These are phyloP conservation scores for Diaporthe aspalathi DNA, from an alignment of 2,329 filamentous ascomycete species.

Conservation along the genomic window DNA sequence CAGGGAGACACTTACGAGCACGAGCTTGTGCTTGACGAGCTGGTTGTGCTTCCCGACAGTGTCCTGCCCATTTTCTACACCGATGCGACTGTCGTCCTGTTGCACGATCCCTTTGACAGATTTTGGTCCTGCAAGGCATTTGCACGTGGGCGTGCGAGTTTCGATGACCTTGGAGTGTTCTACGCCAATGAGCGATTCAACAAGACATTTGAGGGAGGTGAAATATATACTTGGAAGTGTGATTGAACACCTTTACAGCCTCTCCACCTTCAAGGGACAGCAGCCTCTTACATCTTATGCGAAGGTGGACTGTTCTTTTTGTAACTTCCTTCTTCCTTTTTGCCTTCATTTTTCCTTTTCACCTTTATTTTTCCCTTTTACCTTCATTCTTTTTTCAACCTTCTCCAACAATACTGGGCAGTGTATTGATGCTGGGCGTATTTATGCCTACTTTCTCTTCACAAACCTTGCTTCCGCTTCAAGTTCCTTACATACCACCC, in stretches of 20 bases:
- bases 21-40: constrained; percentile 11
- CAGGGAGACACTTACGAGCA: constrained; percentile 10
- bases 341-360: too few relatives aligned
- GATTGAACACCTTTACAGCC: background rate
- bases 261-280: background rate
- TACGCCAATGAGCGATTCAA: background rate
- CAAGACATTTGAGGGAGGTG: constrained; percentile 15
- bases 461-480: too few relatives aligned
- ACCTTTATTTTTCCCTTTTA: too few relatives aligned
- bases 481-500: background rate
- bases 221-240: background rate
- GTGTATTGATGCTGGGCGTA: too few relatives aligned
- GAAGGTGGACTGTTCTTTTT: too few relatives aligned
- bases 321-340: too few relatives aligned
- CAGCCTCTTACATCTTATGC: background rate
- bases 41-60: background rate
- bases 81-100: background rate
- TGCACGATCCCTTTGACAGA: background rate
- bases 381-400: too few relatives aligned
- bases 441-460: too few relatives aligned
- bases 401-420: too few relatives aligned
- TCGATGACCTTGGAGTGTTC: constrained; percentile 11
- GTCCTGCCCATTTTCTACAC: background rate
- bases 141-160: background rate
- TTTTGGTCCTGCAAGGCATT: constrained; percentile 1